Percentiles rank a stretch among this genome's conserved stretches.
These are phyloP conservation scores for Saturnispora hagleri DNA, from an alignment of 805 yeast species.

Conservation along the genomic window DNA sequence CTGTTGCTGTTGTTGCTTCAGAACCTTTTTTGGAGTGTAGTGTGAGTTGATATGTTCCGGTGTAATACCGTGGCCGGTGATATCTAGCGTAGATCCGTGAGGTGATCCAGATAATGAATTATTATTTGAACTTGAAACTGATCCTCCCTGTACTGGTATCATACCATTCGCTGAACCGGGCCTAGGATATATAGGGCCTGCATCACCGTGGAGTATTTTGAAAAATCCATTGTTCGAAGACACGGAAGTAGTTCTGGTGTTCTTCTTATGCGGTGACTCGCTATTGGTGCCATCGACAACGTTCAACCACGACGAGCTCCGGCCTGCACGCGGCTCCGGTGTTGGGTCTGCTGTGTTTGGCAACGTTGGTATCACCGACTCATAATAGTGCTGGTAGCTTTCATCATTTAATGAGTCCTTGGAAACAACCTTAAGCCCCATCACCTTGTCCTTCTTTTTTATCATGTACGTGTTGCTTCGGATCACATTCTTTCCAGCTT, in stretches of 20 bases:
- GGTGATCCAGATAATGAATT: not conserved
- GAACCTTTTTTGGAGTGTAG: not conserved
- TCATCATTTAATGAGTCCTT: not conserved
- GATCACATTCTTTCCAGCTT: not conserved
- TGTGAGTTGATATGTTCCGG: conserved; percentile 2
- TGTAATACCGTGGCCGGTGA: not conserved
- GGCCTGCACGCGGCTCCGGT: not conserved
- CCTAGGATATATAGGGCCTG: conserved; percentile 24
- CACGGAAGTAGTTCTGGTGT: not conserved
- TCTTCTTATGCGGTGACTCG: not conserved
- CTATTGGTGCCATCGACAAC: not conserved
- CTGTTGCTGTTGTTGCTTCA: not conserved
- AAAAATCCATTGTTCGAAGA: conserved; percentile 7
- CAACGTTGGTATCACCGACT: conserved; percentile 27
- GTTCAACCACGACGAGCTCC: not conserved
- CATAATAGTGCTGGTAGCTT: conserved; percentile 20
- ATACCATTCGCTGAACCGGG: conserved; percentile 8
- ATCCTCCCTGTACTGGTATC: not conserved
- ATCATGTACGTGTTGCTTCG: conserved; percentile 8
- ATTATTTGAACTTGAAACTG: not conserved
- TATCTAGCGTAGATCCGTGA: conserved; percentile 2
- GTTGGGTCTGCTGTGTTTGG: conserved; percentile 13
- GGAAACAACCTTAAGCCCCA: conserved; percentile 19
- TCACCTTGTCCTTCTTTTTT: conserved; percentile 17
- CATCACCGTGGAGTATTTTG: conserved; percentile 21